Percentiles rank a stretch among this genome's conserved stretches.
phyloP scores from a whole-genome alignment of 2,329 filamentous ascomycete species.

The Fusarium luffae region DNA sequence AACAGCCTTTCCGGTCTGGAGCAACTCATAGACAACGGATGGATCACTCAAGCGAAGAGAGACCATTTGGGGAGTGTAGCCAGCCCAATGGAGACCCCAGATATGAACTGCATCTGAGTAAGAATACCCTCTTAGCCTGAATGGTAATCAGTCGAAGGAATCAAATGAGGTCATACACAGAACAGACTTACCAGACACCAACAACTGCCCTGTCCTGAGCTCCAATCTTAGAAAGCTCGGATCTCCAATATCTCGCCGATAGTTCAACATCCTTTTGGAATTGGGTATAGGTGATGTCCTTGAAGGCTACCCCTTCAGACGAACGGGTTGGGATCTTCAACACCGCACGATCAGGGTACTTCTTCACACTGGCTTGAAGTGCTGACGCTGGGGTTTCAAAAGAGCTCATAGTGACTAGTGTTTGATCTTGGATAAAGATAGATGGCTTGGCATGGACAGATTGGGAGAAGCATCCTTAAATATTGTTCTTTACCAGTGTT shows the following conservation, averaged over 20 bases:
- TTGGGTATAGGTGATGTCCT: constrained; percentile 15
- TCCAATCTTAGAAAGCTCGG: neutral
- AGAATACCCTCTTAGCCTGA: constrained; percentile 26
- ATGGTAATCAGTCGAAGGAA: neutral
- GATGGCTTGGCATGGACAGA: neutral
- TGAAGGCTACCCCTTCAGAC: neutral
- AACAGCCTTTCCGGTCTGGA: constrained; percentile 10
- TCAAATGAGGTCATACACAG: rapidly evolving
- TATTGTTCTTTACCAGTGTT: neutral
- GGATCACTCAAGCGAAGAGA: constrained; percentile 34
- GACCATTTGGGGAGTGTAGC: constrained; percentile 36
- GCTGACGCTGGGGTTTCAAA: constrained; percentile 10
- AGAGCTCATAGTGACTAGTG: neutral
- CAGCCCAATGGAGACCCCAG: constrained; percentile 34
- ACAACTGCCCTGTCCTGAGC: constrained; percentile 19
- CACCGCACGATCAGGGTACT: constrained; percentile 9
- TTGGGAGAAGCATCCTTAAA: neutral
- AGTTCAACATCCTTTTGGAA: constrained; percentile 25
- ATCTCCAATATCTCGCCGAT: constrained; percentile 25
- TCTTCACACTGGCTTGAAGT: neutral
- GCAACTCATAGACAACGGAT: constrained; percentile 27
- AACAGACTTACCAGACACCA: constrained; percentile 29
- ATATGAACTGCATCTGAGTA: constrained; percentile 34
- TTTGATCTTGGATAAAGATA: neutral
- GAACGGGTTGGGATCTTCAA: constrained; percentile 21